These are phyloP conservation scores for Polychytrium aggregatum DNA, from an alignment of 192 early-diverging fungal genomes.

Conservation along the genomic window DNA sequence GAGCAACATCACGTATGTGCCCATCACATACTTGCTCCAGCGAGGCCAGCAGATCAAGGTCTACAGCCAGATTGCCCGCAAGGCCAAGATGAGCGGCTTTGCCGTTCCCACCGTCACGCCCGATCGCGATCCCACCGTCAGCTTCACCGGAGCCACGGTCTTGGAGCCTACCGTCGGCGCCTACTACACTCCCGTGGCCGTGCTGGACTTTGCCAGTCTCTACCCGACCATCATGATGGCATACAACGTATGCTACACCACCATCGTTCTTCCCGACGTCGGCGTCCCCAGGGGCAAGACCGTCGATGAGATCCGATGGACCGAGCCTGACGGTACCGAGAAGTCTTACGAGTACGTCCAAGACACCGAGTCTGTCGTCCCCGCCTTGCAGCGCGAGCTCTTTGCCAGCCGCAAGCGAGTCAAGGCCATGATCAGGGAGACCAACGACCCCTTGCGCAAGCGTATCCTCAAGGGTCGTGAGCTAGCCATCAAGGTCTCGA, in stretches of 20 bases:
- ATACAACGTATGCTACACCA: conserved; percentile 6
- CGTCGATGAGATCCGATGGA: neutral
- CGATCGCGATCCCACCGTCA: neutral
- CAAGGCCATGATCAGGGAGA: neutral
- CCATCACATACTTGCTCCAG: neutral
- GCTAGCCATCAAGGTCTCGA: neutral
- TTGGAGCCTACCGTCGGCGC: neutral
- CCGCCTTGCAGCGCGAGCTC: neutral
- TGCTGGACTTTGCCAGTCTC: conserved; percentile 5
- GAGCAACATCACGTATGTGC: neutral
- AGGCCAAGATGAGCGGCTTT: neutral
- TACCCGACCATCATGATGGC: conserved; percentile 2
- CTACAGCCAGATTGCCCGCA: neutral
- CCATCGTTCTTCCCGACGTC: neutral
- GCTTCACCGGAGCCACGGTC: neutral
- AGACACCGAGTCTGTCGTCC: neutral
- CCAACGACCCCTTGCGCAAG: neutral
- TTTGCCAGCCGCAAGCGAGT: neutral
- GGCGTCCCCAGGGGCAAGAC: neutral
- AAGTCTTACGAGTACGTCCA: neutral
- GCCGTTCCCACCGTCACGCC: neutral
- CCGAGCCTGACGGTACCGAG: neutral
- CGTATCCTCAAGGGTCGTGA: neutral
- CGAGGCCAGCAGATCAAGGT: conserved; percentile 1
- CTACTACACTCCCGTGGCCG: conserved; percentile 1